A percentile compares a stretch with the other conserved stretches of the same genome.
Evolutionary conservation across 2,329 filamentous ascomycete genomes (phyloP).

Genomic region (Diplodia seriata): DNA sequence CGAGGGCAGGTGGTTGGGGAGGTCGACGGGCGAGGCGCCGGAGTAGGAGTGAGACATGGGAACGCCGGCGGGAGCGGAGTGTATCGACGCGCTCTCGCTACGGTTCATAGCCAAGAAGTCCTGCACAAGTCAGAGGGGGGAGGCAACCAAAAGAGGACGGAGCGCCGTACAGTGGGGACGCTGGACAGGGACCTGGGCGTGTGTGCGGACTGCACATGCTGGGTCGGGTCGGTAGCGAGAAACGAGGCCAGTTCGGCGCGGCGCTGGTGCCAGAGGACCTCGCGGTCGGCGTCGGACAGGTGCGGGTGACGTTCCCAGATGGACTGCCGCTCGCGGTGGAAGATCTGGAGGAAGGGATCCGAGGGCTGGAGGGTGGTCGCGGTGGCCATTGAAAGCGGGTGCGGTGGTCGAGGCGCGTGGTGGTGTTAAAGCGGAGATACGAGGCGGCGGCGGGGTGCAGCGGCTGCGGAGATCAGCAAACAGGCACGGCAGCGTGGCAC

Average conservation of each 20-base stretch:
- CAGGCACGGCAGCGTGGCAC: conserved; percentile 2
- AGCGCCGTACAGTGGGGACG: conserved; percentile 43
- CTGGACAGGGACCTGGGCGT: conserved; percentile 47
- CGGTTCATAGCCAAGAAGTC: conserved; percentile 44
- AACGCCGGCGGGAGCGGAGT: conserved; percentile 42
- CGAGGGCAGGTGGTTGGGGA: conserved; percentile 30
- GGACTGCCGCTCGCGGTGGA: conserved; percentile 47
- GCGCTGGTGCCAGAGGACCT: conserved; percentile 45
- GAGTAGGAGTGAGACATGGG: conserved; percentile 42
- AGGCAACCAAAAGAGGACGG: conserved; percentile 39
- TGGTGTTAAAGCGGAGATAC: conserved; percentile 4
- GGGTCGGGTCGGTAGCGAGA: conserved; percentile 34
- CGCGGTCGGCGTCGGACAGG: conserved; percentile 46
- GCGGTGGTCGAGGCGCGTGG: background rate
- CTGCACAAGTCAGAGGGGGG: conserved; percentile 43
- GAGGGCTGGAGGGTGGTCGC: conserved; percentile 26
- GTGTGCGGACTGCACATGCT: conserved; percentile 40
- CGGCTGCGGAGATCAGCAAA: conserved; percentile 29
- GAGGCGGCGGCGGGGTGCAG: conserved; percentile 15
- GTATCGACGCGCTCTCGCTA: conserved; percentile 35
- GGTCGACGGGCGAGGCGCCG: conserved; percentile 36
- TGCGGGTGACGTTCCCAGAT: conserved; percentile 45
- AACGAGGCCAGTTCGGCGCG: conserved; percentile 38
- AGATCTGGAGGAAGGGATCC: conserved; percentile 38
- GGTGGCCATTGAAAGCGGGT: conserved; percentile 31